Percentiles rank a stretch among this genome's conserved stretches.
phyloP scores from a whole-genome alignment of 1,284 basidiomycete genomes.

The Phellinidium pouzarii region DNA sequence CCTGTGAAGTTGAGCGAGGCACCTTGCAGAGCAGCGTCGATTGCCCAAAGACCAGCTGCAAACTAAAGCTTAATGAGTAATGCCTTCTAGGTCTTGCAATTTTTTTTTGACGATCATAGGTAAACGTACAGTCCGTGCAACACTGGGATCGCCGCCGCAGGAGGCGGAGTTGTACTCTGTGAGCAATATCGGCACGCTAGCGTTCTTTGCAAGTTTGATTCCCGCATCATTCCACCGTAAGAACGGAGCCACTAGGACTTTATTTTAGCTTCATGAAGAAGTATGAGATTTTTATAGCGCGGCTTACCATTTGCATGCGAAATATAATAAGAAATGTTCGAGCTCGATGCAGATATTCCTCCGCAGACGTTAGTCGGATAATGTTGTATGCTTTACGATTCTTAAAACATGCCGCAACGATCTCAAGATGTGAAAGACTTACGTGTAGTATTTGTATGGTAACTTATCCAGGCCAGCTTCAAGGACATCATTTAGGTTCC shows the following conservation, averaged over 20 bases:
- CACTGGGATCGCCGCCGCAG: constrained; percentile 54
- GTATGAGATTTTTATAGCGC: too few relatives aligned
- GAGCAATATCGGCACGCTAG: constrained; percentile 43
- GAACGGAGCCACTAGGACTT: constrained; percentile 29
- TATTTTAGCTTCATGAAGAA: too few relatives aligned
- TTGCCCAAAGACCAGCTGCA: constrained; percentile 53
- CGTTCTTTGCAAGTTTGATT: constrained; percentile 22
- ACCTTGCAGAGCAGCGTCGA: constrained; percentile 47
- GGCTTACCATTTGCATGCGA: constrained; percentile 24
- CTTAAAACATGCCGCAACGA: background rate
- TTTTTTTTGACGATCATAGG: background rate
- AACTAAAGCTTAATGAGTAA: constrained; percentile 33
- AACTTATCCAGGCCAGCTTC: constrained; percentile 29
- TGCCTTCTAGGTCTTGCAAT: background rate
- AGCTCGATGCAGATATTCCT: constrained; percentile 6
- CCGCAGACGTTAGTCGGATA: constrained; percentile 22
- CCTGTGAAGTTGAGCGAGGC: constrained; percentile 43
- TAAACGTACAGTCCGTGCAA: constrained; percentile 32
- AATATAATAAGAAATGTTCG: constrained; percentile 27
- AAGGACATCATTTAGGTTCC: constrained; percentile 38
- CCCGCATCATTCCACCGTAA: constrained; percentile 40
- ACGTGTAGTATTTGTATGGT: constrained; percentile 43
- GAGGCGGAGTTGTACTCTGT: constrained; percentile 63
- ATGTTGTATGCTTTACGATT: constrained; percentile 24
- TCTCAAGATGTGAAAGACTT: constrained; percentile 17